phyloP scores from a whole-genome alignment of 1,284 basidiomycete genomes.

The Rhizoctonia solani region DNA sequence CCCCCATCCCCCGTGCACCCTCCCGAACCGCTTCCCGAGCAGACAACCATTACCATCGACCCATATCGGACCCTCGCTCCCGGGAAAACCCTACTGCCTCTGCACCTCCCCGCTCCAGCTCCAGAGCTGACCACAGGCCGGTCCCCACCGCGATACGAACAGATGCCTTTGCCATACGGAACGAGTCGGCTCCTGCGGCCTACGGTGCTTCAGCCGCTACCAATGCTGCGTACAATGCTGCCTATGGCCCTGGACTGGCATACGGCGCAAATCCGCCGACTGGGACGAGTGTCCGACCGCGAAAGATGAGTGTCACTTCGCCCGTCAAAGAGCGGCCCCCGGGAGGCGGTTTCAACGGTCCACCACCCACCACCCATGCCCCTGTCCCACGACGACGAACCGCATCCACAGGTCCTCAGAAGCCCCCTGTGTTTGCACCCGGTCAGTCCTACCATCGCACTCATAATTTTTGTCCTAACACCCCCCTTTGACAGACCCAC shows the following conservation, averaged over 20 bases:
- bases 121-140: slow-evolving; percentile 20
- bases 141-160: slow-evolving; percentile 1
- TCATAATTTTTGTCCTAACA: background rate
- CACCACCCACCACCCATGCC: slow-evolving; percentile 23
- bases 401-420: background rate
- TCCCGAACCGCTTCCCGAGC: slow-evolving; percentile 35
- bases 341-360: background rate
- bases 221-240: background rate
- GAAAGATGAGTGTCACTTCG: slow-evolving; percentile 6
- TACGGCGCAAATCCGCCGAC: background rate
- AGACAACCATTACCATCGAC: background rate
- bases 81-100: too few relatives aligned
- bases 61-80: background rate
- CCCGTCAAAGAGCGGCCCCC: slow-evolving; percentile 25
- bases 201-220: background rate
- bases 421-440: background rate
- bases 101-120: background rate
- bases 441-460: background rate
- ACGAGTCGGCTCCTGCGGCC: slow-evolving; percentile 24
- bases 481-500: background rate
- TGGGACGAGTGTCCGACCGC: background rate
- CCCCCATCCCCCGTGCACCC: background rate
- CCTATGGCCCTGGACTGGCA: background rate
- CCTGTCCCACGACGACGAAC: slow-evolving; percentile 9
- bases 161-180: slow-evolving; percentile 15